Conservation (phyloP, 1,139 yeast genomes). For the Yamadazyma kanchanaburiensis region DNA sequence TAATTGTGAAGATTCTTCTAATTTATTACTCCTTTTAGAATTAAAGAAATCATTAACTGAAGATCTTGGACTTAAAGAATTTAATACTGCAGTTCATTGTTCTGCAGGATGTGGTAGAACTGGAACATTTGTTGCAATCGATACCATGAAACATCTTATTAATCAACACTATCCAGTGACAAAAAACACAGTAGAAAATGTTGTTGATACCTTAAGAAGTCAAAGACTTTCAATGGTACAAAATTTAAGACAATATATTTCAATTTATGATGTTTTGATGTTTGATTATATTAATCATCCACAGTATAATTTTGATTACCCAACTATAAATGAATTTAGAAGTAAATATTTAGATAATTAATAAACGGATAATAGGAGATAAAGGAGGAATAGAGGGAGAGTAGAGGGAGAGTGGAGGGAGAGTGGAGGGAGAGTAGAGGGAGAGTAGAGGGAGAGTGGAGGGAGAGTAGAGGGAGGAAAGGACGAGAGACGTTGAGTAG, state of each 20-base stretch:
- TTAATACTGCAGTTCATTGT: conserved; percentile 71
- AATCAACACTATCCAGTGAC: conserved; percentile 24
- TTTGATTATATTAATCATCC: conserved; percentile 13
- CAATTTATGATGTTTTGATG: conserved; percentile 58
- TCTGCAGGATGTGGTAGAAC: conserved; percentile 94
- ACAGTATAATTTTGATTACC: conserved; percentile 1
- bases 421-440: too few relatives aligned
- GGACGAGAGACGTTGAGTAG: too few relatives aligned
- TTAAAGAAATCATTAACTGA: conserved; percentile 34
- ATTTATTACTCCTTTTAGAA: conserved; percentile 38
- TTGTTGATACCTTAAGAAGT: conserved; percentile 60
- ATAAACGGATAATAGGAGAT: conserved; percentile 1
- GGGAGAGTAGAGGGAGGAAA: too few relatives aligned
- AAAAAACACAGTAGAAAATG: conserved; percentile 24
- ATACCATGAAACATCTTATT: conserved; percentile 48
- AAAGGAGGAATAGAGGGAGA: too few relatives aligned
- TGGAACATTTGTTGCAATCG: conserved; percentile 79
- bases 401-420: too few relatives aligned
- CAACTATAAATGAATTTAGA: conserved; percentile 4
- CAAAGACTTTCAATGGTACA: conserved; percentile 86
- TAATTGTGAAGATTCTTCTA: conserved; percentile 32
- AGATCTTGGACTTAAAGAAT: conserved; percentile 12
- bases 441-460: too few relatives aligned
- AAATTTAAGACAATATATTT: conserved; percentile 66
- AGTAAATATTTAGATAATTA: conserved; percentile 2